phyloP scores from a whole-genome alignment of 139 green algal genomes.

The Chlorella sp. region DNA sequence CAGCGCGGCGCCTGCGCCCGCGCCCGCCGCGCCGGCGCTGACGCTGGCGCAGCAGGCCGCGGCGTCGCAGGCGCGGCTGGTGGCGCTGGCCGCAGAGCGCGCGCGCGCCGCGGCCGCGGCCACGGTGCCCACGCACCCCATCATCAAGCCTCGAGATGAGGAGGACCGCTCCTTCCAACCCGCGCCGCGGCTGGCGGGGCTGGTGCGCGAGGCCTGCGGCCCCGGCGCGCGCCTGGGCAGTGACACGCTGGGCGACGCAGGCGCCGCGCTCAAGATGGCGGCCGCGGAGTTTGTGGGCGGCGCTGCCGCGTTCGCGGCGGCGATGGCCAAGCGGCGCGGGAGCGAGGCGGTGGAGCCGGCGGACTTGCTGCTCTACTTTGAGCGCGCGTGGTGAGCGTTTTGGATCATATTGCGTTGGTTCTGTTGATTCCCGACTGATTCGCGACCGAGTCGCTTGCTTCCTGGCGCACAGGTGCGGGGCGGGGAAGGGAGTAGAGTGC shows the following conservation, averaged over 20 bases:
- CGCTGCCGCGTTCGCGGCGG: constrained; percentile 32
- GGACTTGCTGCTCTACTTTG: constrained; percentile 38
- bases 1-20: background rate
- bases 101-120: background rate
- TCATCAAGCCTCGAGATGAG: constrained; percentile 19
- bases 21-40: background rate
- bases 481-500: background rate
- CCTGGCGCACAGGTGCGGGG: background rate
- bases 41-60: background rate
- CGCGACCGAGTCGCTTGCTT: background rate
- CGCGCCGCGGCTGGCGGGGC: constrained; percentile 10
- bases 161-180: constrained; percentile 19
- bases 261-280: constrained; percentile 23
- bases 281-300: constrained; percentile 32
- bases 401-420: background rate
- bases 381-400: constrained; percentile 33
- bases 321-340: constrained; percentile 32
- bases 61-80: background rate
- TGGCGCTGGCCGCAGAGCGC: background rate
- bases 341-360: constrained; percentile 20
- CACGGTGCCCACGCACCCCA: background rate
- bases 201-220: constrained; percentile 20
- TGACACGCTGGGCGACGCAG: too few relatives aligned
- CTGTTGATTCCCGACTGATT: background rate
- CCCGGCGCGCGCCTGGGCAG: constrained; percentile 6